These are phyloP conservation scores for Brassica incana DNA, from an alignment of 345 rosid species.

Conservation along the genomic window DNA sequence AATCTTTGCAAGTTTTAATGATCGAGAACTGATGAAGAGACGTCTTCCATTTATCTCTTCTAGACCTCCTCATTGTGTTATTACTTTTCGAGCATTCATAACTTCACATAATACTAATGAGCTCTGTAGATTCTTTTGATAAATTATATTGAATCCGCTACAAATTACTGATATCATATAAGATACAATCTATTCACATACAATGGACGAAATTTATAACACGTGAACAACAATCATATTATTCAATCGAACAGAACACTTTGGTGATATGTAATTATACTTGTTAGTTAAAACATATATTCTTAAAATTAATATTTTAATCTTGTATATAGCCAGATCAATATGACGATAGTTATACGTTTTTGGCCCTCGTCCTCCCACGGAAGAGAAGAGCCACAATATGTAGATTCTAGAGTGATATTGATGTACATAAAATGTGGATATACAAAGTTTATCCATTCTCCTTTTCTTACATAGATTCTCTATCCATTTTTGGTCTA, in stretches of 20 bases:
- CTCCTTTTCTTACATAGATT: not conserved
- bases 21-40: not conserved
- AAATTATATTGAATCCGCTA: not conserved
- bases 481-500: constrained; percentile 20
- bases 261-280: not conserved
- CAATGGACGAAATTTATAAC: not conserved
- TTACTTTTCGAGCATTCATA: not conserved
- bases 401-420: not conserved
- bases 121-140: not conserved
- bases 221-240: not conserved
- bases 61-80: not conserved
- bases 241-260: not conserved
- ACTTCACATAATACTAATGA: not conserved
- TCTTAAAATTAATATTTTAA: not conserved
- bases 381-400: constrained; percentile 28
- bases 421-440: not conserved
- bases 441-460: constrained; percentile 23
- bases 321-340: not conserved
- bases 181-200: not conserved
- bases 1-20: not conserved
- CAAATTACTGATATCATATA: not conserved
- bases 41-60: constrained; percentile 4
- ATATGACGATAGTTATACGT: not conserved
- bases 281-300: not conserved
- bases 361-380: constrained; percentile 28